Evolutionary conservation across 352 stramenopile genomes (phyloP).

Genomic region (Phytopythium kandeliae): DNA sequence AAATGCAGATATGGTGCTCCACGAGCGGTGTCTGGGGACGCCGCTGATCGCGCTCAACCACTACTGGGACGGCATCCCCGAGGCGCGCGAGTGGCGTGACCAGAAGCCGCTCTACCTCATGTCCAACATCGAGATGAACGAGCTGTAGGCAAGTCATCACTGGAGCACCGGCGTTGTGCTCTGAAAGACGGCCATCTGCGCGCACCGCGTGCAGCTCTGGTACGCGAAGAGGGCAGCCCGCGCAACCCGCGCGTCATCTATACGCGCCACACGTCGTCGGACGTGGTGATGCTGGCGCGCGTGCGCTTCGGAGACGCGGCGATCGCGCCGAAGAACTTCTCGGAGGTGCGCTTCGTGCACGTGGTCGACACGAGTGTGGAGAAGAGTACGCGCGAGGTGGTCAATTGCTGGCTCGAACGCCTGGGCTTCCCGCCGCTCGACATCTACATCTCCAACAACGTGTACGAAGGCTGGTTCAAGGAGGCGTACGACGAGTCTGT

Average conservation of each 20-base stretch:
- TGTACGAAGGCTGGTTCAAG: constrained; percentile 27
- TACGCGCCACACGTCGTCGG: constrained; percentile 50
- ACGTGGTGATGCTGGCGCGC: constrained; percentile 35
- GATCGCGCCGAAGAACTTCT: constrained; percentile 40
- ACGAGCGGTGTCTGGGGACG: constrained; percentile 41
- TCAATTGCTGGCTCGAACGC: constrained; percentile 51
- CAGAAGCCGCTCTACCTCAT: constrained; percentile 32
- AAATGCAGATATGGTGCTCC: no score
- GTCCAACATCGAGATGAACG: constrained; percentile 53
- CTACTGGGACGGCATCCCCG: constrained; percentile 36
- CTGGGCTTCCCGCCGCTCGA: constrained; percentile 44
- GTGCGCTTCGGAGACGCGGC: constrained; percentile 15
- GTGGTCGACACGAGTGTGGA: constrained; percentile 43
- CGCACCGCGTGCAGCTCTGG: constrained; percentile 34
- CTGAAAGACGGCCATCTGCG: constrained; percentile 51
- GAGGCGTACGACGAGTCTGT: constrained; percentile 25
- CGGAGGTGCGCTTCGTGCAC: constrained; percentile 38
- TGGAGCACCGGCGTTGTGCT: constrained; percentile 45
- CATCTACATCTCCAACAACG: constrained; percentile 39
- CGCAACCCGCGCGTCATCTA: constrained; percentile 43
- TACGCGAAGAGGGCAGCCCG: constrained; percentile 50
- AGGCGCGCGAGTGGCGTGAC: constrained; percentile 20
- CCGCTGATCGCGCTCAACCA: constrained; percentile 43
- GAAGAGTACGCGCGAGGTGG: constrained; percentile 40
- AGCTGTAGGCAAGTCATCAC: constrained; percentile 43